phyloP scores from a whole-genome alignment of 2,329 filamentous ascomycete species.

The Penicillium oxalicum region DNA sequence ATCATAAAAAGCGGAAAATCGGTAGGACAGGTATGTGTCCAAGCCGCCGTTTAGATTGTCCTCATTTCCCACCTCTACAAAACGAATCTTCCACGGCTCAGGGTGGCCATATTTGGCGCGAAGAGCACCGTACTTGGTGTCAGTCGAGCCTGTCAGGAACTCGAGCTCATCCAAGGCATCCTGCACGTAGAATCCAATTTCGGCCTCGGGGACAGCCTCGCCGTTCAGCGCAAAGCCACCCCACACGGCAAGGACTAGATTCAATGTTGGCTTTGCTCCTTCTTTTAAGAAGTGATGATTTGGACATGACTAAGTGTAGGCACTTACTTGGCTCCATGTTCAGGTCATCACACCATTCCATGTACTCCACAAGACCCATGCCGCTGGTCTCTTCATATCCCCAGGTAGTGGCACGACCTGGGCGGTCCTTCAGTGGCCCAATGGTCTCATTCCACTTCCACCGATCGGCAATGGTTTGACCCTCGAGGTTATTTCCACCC shows the following conservation, averaged over 20 bases:
- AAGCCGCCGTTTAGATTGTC: constrained; percentile 54
- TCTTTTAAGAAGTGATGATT: neutral
- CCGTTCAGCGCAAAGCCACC: constrained; percentile 41
- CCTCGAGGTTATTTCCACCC: constrained; percentile 49
- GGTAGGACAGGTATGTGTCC: constrained; percentile 47
- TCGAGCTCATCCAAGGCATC: constrained; percentile 34
- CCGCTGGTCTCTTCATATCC: constrained; percentile 42
- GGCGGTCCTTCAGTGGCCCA: constrained; percentile 44
- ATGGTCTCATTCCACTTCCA: constrained; percentile 51
- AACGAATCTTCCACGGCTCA: constrained; percentile 55
- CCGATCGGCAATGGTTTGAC: constrained; percentile 28
- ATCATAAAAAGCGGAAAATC: constrained; percentile 55
- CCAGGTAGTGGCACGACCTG: constrained; percentile 40
- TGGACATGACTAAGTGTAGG: too few species aligned
- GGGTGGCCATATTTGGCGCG: constrained; percentile 57
- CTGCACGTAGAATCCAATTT: constrained; percentile 28
- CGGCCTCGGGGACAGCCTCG: constrained; percentile 32
- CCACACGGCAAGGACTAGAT: constrained; percentile 39
- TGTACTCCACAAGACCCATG: constrained; percentile 44
- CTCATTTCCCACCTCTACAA: constrained; percentile 64
- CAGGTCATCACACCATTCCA: constrained; percentile 45
- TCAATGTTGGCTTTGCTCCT: neutral
- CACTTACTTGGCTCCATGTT: constrained; percentile 33
- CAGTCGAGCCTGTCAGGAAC: constrained; percentile 21
- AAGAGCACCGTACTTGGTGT: constrained; percentile 36